Base-by-base conservation (phyloP, 1,284 basidiomycete genomes). In the Chiua sp. region DNA sequence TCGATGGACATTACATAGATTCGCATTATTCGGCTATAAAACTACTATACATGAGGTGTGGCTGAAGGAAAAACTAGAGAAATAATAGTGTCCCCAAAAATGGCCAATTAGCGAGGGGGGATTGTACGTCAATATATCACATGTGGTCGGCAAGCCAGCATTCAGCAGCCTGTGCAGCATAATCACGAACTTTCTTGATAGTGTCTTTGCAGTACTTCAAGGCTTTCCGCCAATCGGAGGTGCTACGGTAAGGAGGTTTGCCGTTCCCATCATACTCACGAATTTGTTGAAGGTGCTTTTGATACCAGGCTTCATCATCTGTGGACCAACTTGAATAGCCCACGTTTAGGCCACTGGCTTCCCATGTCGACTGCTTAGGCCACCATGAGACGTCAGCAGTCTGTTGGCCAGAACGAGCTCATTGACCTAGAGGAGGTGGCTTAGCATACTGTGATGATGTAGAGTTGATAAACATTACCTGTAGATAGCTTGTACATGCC, bases 401-500 rank as follows among this genome's bases (percentile, higher is more conserved):
- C 30, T 54, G 53, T 47, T 54, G 22, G 8, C 26, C 23, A 26
- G 32, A 47, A 23, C 3, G n/a, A 55, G 37, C n/a, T 15, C 4
- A 18, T 26, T 53, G 51, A 30, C 51, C 51, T 53, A 30, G 26
- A 30, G 3, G 26, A 30, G 3, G 20, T 18, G 4, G 16, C 37
- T 53, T n/a, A 42, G 39, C 15, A 15, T 18, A 28, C 7, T 23
- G 39, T 18, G n/a, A 15, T 7, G 4, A 23, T 28, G 16, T 42
- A 42, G 39, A 42, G 11, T 15, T 7, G 20, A 20, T 3, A 23
- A 16, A 4, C 23, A 22, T 59, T 56, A 64, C 56, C 46, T 16
- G 63, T 64, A 12, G 53, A 64, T 1, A 64, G 7, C 47, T 64
- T 64, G 37, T 64, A 64, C 3, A 64, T n/a, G 11, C 62, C 54